Conservation (phyloP, 768 basidiomycete species). For the Boletales sp. region DNA sequence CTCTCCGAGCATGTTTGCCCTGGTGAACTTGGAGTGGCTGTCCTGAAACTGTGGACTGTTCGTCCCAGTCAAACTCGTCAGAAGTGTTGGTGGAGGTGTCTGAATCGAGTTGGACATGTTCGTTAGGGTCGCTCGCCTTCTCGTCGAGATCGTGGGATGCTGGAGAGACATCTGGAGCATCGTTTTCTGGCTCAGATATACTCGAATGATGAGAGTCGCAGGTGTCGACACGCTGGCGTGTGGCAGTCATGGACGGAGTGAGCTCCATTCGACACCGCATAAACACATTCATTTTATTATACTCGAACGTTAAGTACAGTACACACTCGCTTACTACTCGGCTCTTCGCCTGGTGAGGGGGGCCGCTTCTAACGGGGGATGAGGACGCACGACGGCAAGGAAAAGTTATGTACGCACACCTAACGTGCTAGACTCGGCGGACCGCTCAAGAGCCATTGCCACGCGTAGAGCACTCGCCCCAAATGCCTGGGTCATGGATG, state of each 20-base stretch:
- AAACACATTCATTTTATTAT: too few species aligned
- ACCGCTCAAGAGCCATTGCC: not conserved
- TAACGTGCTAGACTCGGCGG: not conserved
- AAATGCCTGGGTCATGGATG: conserved; percentile 38
- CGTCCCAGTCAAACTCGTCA: conserved; percentile 77
- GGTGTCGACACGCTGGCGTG: conserved; percentile 5
- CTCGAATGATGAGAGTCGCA: conserved; percentile 4
- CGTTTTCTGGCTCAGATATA: conserved; percentile 8
- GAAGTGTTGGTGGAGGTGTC: conserved; percentile 54
- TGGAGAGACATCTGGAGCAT: not conserved
- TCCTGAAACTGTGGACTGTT: conserved; percentile 39
- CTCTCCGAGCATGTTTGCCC: conserved; percentile 52
- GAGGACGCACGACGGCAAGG: not conserved
- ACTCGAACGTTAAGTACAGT: too few species aligned
- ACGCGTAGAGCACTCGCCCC: conserved; percentile 35
- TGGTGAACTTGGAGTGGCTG: conserved; percentile 13
- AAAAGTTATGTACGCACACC: conserved; percentile 5
- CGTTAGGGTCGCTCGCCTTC: conserved; percentile 10
- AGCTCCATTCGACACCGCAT: too few species aligned
- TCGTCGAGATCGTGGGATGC: conserved; percentile 5
- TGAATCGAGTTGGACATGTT: conserved; percentile 17
- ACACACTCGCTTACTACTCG: too few species aligned
- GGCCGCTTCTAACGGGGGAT: conserved; percentile 12
- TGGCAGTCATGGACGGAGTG: conserved; percentile 13
- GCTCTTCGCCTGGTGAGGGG: conserved; percentile 2